These are phyloP conservation scores for Beta corolliflora DNA, from an alignment of 179 eudicot genomes.

Conservation along the genomic window DNA sequence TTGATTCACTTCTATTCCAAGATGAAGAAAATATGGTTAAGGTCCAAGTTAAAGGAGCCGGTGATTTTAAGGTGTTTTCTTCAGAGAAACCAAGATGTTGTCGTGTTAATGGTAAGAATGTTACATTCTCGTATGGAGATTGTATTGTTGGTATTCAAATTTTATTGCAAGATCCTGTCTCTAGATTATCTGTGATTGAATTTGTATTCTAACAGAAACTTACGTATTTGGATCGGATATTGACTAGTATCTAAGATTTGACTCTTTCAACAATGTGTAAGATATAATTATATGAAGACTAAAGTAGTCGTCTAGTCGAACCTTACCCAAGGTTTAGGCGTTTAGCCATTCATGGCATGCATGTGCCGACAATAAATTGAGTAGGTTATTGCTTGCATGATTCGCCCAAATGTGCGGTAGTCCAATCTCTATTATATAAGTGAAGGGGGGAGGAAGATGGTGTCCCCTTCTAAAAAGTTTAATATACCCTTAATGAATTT, in stretches of 20 bases:
- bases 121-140: constrained; percentile 46
- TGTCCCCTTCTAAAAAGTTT: no score
- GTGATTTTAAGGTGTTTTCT: constrained; percentile 66
- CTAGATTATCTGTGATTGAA: background rate
- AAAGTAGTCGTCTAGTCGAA: no score
- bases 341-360: no score
- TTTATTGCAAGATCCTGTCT: background rate
- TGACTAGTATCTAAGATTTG: background rate
- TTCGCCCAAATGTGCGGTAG: no score
- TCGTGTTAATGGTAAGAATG: constrained; percentile 48
- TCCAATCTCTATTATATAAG: no score
- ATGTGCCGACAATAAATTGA: no score
- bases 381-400: no score
- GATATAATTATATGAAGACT: background rate
- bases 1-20: constrained; percentile 43
- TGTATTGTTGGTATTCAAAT: constrained; percentile 47
- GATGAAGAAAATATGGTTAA: constrained; percentile 36
- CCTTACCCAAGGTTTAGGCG: no score
- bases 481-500: no score
- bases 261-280: background rate
- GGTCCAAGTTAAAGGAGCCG: constrained; percentile 67
- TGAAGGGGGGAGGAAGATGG: no score
- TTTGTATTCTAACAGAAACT: background rate
- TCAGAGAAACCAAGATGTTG: constrained; percentile 58
- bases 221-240: background rate